Evolutionary conservation across 108 stramenopile species (phyloP).

Genomic region (Fistulifera solaris): DNA sequence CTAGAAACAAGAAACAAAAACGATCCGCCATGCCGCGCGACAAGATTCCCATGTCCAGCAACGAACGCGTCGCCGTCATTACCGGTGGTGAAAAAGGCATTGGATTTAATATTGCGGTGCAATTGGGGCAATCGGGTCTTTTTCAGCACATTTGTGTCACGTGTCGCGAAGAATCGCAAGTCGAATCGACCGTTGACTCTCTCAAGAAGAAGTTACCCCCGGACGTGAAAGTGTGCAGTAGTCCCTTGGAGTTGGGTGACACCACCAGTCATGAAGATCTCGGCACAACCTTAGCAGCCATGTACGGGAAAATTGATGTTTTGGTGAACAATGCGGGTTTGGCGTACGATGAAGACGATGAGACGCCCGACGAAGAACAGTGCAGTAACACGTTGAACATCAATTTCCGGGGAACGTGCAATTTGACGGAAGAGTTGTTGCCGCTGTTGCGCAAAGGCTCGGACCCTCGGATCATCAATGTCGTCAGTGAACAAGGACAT

Average conservation of each 20-base stretch:
- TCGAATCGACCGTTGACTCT: constrained; percentile 1
- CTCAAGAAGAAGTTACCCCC: constrained; percentile 1
- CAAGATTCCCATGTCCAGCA: too few species aligned
- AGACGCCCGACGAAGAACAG: constrained; percentile 54
- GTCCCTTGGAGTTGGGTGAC: constrained; percentile 35
- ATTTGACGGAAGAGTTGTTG: constrained; percentile 47
- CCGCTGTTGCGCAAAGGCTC: constrained; percentile 29
- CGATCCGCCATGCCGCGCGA: too few species aligned
- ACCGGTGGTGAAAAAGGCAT: constrained; percentile 36
- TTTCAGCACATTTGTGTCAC: constrained; percentile 41
- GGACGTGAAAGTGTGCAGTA: constrained; percentile 13
- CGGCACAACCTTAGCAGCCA: constrained; percentile 14
- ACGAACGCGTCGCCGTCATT: constrained; percentile 8
- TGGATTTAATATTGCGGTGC: constrained; percentile 43
- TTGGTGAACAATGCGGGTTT: constrained; percentile 59
- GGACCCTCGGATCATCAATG: constrained; percentile 58
- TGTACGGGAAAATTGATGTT: constrained; percentile 39
- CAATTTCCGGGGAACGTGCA: constrained; percentile 62
- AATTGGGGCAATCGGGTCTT: constrained; percentile 36
- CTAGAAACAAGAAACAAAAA: too few species aligned
- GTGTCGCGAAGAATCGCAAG: constrained; percentile 29
- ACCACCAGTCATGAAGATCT: constrained; percentile 26
- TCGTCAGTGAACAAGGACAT: constrained; percentile 33
- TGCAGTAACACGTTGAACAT: constrained; percentile 47
- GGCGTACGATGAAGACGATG: constrained; percentile 46